Evolutionary conservation across 2,329 filamentous ascomycete genomes (phyloP), one percentile per base, ranked within the genome.

Genomic region (Boeremia exigua): DNA sequence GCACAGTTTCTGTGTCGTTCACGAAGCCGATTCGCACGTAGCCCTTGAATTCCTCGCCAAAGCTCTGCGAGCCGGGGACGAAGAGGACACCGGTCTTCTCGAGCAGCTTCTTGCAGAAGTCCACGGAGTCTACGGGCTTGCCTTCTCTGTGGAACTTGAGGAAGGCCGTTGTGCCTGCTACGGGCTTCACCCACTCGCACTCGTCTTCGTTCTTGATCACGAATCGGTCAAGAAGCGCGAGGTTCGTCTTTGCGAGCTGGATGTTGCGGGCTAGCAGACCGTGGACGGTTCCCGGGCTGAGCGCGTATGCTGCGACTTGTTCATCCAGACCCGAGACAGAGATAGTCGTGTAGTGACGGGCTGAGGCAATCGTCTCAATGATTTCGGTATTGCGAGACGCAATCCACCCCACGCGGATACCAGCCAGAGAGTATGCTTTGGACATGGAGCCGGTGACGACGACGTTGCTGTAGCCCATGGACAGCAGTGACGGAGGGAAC

Each of bases 321-420:
- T 96, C 91, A 71, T 96, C 91, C 6, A 96, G 78, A 68, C 88
- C 86, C n/a, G 89, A 90, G 0, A 96, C 91, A 34, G 88, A 90
- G 66, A 96, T 96, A 25, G 90, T 92, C 3, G 91, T 96, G 78
- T 95, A 96, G 73, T 95, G 88, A 36, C 91, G 82, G 1, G 87
- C 87, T 12, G 79, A 75, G 10, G 88, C 86, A 59, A 90, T 81
- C 12, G 81, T 79, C 46, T 87, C 82, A 48, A 94, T 82, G 52
- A 96, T 81, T 0, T 78, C 76, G 5, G 72, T 69, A 72, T 86
- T 84, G 25, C 85, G 85, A 12, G 87, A 88, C 3, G 89, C 90
- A 54, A 94, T 82, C 92, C 92, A 97, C 29, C 92, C 92, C 1
- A 93, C 76, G 0, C 92, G 86, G 58, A 96, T 87, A 2, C 92